These are phyloP conservation scores for Salix udensis DNA, from an alignment of 345 rosid genomes.

Conservation along the genomic window DNA sequence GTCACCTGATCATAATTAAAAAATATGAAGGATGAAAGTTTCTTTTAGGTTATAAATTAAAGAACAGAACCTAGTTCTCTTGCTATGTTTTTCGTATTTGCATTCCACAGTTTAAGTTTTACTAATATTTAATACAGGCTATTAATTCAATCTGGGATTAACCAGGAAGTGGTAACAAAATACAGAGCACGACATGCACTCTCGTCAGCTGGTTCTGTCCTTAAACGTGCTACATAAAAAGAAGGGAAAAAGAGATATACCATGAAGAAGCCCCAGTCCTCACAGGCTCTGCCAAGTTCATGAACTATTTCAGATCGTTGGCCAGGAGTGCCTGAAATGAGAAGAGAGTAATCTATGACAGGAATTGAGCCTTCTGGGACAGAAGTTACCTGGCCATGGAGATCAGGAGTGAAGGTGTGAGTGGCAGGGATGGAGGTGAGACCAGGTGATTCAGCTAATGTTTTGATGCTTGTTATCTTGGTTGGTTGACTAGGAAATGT, in stretches of 20 bases:
- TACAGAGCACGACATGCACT: too few relatives aligned
- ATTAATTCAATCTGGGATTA: too few relatives aligned
- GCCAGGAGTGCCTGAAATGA: slow-evolving; percentile 27
- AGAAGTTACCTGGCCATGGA: slow-evolving; percentile 2
- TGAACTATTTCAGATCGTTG: slow-evolving; percentile 28
- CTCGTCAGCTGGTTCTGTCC: too few relatives aligned
- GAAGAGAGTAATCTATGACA: slow-evolving; percentile 44
- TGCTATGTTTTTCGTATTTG: too few relatives aligned
- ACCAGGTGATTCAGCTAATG: slow-evolving; percentile 29
- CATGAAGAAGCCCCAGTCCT: slow-evolving; percentile 63
- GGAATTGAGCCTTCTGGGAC: slow-evolving; percentile 36
- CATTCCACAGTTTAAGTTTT: too few relatives aligned
- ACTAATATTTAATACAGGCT: too few relatives aligned
- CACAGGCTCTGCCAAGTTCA: slow-evolving; percentile 49
- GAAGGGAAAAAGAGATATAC: slow-evolving; percentile 9
- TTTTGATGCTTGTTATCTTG: slow-evolving; percentile 11
- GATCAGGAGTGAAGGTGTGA: slow-evolving; percentile 15
- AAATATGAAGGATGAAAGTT: too few relatives aligned
- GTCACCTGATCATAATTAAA: too few relatives aligned
- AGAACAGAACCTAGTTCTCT: too few relatives aligned
- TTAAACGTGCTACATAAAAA: background rate
- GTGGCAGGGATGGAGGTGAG: slow-evolving; percentile 26
- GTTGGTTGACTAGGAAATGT: too few relatives aligned
- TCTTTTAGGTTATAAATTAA: too few relatives aligned
- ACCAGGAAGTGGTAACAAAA: too few relatives aligned